These are phyloP conservation scores for Mortierella sp. DNA, from an alignment of 371 early-diverging fungal genomes.

Conservation along the genomic window DNA sequence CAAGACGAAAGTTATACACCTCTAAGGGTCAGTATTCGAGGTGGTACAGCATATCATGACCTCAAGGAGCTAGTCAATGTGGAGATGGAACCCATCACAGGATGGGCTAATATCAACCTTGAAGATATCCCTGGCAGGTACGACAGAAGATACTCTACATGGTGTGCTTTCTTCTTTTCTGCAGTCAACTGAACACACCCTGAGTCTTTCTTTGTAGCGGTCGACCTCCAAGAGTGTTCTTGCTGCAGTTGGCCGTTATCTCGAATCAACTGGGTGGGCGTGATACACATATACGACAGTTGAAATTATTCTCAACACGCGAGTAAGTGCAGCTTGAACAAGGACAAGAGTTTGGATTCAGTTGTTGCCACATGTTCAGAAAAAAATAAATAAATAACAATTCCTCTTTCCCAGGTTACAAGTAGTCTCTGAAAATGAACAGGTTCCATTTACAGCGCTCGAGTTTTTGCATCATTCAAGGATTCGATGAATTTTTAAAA, in stretches of 20 bases:
- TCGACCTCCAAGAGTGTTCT: conserved; percentile 67
- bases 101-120: conserved; percentile 79
- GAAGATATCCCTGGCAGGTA: conserved; percentile 65
- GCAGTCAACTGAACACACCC: not conserved
- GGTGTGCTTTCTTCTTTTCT: not conserved
- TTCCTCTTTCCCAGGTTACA: conserved; percentile 9
- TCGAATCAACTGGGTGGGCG: conserved; percentile 92
- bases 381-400: not conserved
- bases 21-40: conserved; percentile 74
- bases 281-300: conserved; percentile 90
- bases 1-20: conserved; percentile 97
- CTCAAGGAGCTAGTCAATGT: conserved; percentile 69
- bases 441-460: conserved; percentile 26
- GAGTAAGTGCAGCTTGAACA: conserved; percentile 57
- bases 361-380: not conserved
- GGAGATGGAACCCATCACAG: conserved; percentile 76
- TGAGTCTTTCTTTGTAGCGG: conserved; percentile 32
- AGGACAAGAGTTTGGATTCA: not conserved
- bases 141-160: not conserved
- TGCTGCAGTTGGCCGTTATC: conserved; percentile 84
- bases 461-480: conserved; percentile 22
- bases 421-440: conserved; percentile 9
- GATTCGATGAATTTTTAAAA: conserved; percentile 25
- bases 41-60: conserved; percentile 81
- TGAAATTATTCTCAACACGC: conserved; percentile 75